phyloP scores from a whole-genome alignment of 495 filamentous ascomycete species.

The Paragyromitra xinjiangensis region DNA sequence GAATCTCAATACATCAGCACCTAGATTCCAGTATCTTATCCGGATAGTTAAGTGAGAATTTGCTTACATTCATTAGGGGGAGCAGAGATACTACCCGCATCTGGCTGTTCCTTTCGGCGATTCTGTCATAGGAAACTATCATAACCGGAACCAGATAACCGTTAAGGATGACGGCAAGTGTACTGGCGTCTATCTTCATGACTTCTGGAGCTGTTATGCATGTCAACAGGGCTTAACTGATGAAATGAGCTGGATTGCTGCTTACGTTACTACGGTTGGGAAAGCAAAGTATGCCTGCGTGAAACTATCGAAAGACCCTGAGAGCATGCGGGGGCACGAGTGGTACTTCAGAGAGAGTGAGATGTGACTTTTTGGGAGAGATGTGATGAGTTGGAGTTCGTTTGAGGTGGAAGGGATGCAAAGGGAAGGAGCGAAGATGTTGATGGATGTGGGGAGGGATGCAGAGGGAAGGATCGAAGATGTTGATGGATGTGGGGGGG shows the following conservation, averaged over 20 bases:
- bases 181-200: background rate
- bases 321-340: background rate
- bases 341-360: background rate
- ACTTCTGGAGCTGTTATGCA: background rate
- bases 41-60: background rate
- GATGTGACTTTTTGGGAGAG: background rate
- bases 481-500: too few relatives aligned
- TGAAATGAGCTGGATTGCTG: background rate
- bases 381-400: background rate
- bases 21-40: background rate
- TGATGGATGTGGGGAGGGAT: background rate
- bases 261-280: background rate
- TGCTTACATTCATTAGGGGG: background rate
- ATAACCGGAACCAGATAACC: background rate
- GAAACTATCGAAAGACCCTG: background rate
- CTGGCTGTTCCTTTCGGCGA: background rate
- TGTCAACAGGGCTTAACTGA: background rate
- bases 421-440: background rate
- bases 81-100: background rate
- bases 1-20: background rate
- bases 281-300: background rate
- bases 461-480: too few relatives aligned
- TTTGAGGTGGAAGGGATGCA: background rate
- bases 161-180: background rate
- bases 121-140: background rate